Conservation (phyloP, 805 yeast species). For the Ogataea pignaliae region DNA sequence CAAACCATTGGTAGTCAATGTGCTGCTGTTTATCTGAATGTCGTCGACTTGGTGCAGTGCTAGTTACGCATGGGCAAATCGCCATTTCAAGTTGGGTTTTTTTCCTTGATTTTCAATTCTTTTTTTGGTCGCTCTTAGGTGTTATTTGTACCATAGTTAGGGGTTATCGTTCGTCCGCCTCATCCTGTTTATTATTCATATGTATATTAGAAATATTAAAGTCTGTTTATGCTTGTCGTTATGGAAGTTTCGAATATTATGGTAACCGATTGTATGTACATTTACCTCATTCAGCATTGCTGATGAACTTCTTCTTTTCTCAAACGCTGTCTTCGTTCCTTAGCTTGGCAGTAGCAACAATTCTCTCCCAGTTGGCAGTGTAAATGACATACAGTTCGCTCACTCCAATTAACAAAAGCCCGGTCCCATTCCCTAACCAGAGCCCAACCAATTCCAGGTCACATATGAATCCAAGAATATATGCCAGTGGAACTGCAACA, state of each 20-base stretch:
- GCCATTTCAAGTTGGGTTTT: not conserved
- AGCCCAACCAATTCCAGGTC: constrained; percentile 54
- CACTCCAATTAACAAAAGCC: constrained; percentile 50
- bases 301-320: too few relatives aligned
- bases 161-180: too few relatives aligned
- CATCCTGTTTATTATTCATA: too few relatives aligned
- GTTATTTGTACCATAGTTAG: too few relatives aligned
- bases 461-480: constrained; percentile 48
- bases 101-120: too few relatives aligned
- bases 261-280: too few relatives aligned
- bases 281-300: too few relatives aligned
- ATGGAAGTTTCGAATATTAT: too few relatives aligned
- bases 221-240: too few relatives aligned
- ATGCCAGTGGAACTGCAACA: constrained; percentile 65
- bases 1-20: constrained; percentile 58
- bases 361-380: constrained; percentile 49
- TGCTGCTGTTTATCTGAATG: constrained; percentile 53
- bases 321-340: constrained; percentile 6
- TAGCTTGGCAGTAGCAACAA: constrained; percentile 30
- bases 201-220: too few relatives aligned
- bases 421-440: constrained; percentile 72
- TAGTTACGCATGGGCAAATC: constrained; percentile 8
- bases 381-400: constrained; percentile 44
- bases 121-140: too few relatives aligned
- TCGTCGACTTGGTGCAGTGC: constrained; percentile 57